These are phyloP conservation scores for Podospora sp. DNA, from an alignment of 495 filamentous ascomycete species.

Conservation along the genomic window DNA sequence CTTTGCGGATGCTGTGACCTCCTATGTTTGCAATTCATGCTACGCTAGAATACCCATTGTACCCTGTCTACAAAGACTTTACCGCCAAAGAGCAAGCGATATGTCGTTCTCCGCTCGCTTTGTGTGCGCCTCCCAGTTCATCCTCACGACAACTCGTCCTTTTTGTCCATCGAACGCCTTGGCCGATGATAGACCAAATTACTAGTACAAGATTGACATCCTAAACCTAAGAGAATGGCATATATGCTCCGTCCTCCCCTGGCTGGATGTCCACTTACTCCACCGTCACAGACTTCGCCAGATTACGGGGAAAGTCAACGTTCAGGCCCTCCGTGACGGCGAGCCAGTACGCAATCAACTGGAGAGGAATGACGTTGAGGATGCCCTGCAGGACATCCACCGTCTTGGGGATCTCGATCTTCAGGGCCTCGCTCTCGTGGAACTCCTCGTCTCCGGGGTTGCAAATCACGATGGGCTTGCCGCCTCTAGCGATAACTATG, in stretches of 20 bases:
- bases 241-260: background rate
- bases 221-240: slow-evolving; percentile 6
- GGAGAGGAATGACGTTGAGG: slow-evolving; percentile 95
- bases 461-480: slow-evolving; percentile 98
- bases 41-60: slow-evolving; percentile 5
- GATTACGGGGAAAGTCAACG: slow-evolving; percentile 95
- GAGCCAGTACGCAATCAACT: slow-evolving; percentile 98
- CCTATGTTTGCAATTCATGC: background rate
- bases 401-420: slow-evolving; percentile 95
- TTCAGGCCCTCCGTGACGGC: slow-evolving; percentile 94
- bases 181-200: slow-evolving; percentile 25
- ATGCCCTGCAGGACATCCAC: slow-evolving; percentile 95
- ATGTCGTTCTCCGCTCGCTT: slow-evolving; percentile 8
- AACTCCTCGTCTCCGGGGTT: slow-evolving; percentile 90
- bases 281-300: slow-evolving; percentile 98
- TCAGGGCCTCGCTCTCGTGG: slow-evolving; percentile 80
- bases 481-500: slow-evolving; percentile 85
- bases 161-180: slow-evolving; percentile 22
- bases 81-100: background rate
- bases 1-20: background rate
- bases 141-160: background rate
- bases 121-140: slow-evolving; percentile 9
- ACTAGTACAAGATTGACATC: slow-evolving; percentile 29
- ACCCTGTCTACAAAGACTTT: background rate
- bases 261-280: slow-evolving; percentile 62